phyloP scores from a whole-genome alignment of 1,284 basidiomycete species.

The Moesziomyces parantarcticus region DNA sequence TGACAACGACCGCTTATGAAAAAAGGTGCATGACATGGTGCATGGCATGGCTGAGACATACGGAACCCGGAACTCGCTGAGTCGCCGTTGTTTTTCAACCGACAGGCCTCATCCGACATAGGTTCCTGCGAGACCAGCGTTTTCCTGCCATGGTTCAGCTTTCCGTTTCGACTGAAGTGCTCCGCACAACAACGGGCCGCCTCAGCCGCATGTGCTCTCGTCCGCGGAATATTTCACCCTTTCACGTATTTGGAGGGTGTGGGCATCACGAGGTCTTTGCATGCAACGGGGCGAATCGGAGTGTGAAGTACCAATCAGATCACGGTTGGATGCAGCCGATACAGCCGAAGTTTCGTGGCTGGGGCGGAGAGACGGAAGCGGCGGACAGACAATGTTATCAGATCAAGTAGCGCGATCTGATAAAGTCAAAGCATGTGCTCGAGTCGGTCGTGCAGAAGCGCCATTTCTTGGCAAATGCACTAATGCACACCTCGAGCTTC shows the following conservation, averaged over 20 bases:
- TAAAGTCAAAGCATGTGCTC: constrained; percentile 1
- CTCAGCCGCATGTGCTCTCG: not conserved
- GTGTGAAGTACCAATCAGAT: not conserved
- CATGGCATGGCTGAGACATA: not conserved
- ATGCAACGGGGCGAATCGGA: not conserved
- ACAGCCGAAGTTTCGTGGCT: not conserved
- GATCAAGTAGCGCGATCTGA: not conserved
- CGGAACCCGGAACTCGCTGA: not conserved
- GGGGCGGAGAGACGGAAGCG: not conserved
- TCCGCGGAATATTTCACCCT: not conserved
- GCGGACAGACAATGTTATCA: not conserved
- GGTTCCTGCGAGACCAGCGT: not conserved
- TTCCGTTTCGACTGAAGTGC: not conserved
- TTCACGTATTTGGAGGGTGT: not conserved
- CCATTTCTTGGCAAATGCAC: not conserved
- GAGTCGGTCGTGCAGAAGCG: not conserved
- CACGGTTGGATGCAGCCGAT: not conserved
- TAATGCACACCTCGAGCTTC: not conserved
- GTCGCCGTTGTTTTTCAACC: not conserved
- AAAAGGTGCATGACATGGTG: not conserved
- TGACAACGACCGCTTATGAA: not conserved
- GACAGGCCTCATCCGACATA: not conserved
- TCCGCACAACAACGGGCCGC: not conserved
- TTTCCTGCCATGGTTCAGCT: not conserved
- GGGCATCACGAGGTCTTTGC: not conserved